Evolutionary conservation across 176 grass and related monocot species (phyloP), one percentile per base, ranked within the genome.

Genomic region (Paspalum notatum): DNA sequence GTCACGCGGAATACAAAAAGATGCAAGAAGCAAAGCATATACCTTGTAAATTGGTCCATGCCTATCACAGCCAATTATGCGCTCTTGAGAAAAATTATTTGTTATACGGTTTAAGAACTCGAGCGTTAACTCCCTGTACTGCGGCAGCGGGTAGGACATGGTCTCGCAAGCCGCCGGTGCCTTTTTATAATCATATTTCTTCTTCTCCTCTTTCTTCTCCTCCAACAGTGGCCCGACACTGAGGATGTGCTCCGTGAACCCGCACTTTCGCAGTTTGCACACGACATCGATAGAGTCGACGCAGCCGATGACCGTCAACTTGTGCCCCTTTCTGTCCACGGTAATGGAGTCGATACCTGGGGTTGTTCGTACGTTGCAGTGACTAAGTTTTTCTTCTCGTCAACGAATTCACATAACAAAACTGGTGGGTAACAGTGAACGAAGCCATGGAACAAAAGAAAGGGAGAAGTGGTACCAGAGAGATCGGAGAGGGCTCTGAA

Each of bases 131-230:
- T 63, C 32, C 62, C 7, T 6, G 6, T 12, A 6, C 4, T 4
- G 1, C 0, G n/a, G 56, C 11, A 5, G 5, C 21, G 11, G 16
- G 48, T 50, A 8, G 9, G 9, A 45, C 48, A 5, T 16, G 13
- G 0, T 50, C 9, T 45, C n/a, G n/a, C n/a, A n/a, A n/a, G n/a
- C 43, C 43, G 13, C 47, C 4, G 12, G 7, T 22, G 11, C 7
- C 3, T 10, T 24, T 2, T 58, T 18, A 1, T 59, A 1, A 0
- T 4, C 56, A 0, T 0, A 0, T 4, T 22, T 1, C 0, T 60
- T 60, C 22, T 59, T 13, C 0, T 61, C 24, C 0, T 61, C 1
- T 5, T 26, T 13, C 12, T 10, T 12, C 2, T 3, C 42, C 20
- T 56, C 20, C 5, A n/a, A 8, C 6, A 18, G 20, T 2, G 7